Evolutionary conservation across 108 stramenopile species (phyloP).

Genomic region (Poteriospumella lacustris): DNA sequence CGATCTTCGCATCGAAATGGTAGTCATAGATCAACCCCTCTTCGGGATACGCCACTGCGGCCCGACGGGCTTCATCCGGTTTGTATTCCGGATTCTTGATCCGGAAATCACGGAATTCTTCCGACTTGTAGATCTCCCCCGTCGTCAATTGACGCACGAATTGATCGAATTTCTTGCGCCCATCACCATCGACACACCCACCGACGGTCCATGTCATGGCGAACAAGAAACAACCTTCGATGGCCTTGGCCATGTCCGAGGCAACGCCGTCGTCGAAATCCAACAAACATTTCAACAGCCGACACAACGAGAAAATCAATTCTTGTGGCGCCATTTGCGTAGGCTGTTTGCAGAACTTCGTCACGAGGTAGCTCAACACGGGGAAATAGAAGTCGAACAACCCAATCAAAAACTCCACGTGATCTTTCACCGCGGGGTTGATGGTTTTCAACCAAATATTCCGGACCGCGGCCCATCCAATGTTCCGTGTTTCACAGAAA

Average conservation of each 20-base stretch:
- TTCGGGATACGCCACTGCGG: conserved; percentile 33
- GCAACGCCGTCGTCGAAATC: conserved; percentile 46
- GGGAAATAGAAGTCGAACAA: conserved; percentile 59
- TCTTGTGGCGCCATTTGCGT: conserved; percentile 55
- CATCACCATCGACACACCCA: conserved; percentile 49
- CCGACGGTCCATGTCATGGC: conserved; percentile 56
- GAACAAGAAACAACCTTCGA: conserved; percentile 52
- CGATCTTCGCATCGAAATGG: conserved; percentile 50
- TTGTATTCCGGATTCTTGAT: conserved; percentile 52
- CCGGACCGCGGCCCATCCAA: conserved; percentile 57
- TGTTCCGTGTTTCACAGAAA: conserved; percentile 57
- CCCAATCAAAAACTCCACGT: conserved; percentile 33
- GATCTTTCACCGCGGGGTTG: conserved; percentile 34
- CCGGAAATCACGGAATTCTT: conserved; percentile 47
- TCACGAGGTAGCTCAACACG: conserved; percentile 47
- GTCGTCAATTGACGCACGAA: conserved; percentile 40
- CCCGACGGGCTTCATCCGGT: not conserved
- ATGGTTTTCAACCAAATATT: conserved; percentile 52
- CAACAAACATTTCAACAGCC: conserved; percentile 34
- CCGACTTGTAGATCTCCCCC: conserved; percentile 33
- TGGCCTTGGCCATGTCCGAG: conserved; percentile 46
- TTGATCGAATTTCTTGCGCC: conserved; percentile 46
- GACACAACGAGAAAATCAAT: conserved; percentile 14
- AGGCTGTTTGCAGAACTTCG: conserved; percentile 42
- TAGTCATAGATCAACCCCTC: conserved; percentile 49